These are phyloP conservation scores for Paragyromitra xinjiangensis DNA, from an alignment of 495 filamentous ascomycete species.

Conservation along the genomic window DNA sequence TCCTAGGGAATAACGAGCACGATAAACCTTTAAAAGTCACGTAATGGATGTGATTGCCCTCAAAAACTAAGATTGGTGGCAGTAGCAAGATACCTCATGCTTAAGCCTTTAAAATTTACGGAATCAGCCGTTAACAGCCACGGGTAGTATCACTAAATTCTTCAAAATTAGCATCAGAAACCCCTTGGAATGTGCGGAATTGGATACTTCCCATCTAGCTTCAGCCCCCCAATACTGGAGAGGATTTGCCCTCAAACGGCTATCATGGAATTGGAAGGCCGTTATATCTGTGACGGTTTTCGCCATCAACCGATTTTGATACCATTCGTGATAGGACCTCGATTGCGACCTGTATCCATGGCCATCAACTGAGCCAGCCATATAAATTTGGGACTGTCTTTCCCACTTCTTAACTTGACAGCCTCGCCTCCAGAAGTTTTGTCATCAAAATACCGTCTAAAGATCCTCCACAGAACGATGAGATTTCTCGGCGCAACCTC, in stretches of 20 bases:
- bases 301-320: background rate
- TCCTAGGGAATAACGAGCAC: too few species aligned
- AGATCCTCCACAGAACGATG: slow-evolving; percentile 6
- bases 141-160: background rate
- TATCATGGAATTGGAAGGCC: background rate
- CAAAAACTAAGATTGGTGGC: background rate
- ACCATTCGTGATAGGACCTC: background rate
- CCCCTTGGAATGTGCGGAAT: background rate
- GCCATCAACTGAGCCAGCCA: background rate
- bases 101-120: background rate
- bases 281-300: background rate
- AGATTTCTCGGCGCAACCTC: slow-evolving; percentile 27
- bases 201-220: background rate
- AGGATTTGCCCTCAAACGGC: background rate
- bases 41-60: too few species aligned
- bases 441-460: background rate
- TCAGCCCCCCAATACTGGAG: background rate
- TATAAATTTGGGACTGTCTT: background rate
- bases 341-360: background rate
- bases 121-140: background rate
- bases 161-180: background rate
- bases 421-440: background rate
- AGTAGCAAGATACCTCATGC: too few species aligned
- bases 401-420: background rate
- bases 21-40: too few species aligned